Evolutionary conservation across 768 basidiomycete species (phyloP).

Genomic region (Phaeotremella skinneri): DNA sequence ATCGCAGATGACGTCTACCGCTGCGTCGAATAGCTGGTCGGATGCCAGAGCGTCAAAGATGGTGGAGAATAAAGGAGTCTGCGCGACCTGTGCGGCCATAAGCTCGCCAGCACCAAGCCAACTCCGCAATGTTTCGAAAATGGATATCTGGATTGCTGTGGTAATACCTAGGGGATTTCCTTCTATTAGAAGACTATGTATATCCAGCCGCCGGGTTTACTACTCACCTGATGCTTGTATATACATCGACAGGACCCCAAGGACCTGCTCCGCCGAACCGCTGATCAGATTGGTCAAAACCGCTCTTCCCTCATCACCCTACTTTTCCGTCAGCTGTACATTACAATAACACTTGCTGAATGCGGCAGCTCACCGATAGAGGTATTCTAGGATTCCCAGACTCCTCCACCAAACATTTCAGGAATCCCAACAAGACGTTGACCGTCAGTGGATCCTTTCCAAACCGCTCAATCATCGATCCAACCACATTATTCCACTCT

Average conservation of each 20-base stretch:
- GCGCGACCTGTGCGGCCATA: conserved; percentile 61
- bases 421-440: conserved; percentile 77
- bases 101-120: conserved; percentile 91
- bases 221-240: conserved; percentile 76
- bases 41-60: conserved; percentile 79
- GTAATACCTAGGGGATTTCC: conserved; percentile 68
- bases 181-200: neutral
- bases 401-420: conserved; percentile 90
- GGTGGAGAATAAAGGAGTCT: conserved; percentile 75
- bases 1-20: conserved; percentile 88
- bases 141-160: conserved; percentile 67
- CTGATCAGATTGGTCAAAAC: conserved; percentile 26
- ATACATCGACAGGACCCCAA: conserved; percentile 81
- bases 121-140: conserved; percentile 77
- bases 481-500: conserved; percentile 76
- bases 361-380: conserved; percentile 64
- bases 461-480: conserved; percentile 76
- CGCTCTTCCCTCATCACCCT: conserved; percentile 21
- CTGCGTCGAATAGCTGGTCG: conserved; percentile 86
- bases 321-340: neutral
- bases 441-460: conserved; percentile 82
- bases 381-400: conserved; percentile 79
- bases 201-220: neutral
- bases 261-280: conserved; percentile 60
- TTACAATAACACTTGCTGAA: neutral